Conservation (phyloP, 2,329 filamentous ascomycete species). For the Cadophora luteo-olivacea region DNA sequence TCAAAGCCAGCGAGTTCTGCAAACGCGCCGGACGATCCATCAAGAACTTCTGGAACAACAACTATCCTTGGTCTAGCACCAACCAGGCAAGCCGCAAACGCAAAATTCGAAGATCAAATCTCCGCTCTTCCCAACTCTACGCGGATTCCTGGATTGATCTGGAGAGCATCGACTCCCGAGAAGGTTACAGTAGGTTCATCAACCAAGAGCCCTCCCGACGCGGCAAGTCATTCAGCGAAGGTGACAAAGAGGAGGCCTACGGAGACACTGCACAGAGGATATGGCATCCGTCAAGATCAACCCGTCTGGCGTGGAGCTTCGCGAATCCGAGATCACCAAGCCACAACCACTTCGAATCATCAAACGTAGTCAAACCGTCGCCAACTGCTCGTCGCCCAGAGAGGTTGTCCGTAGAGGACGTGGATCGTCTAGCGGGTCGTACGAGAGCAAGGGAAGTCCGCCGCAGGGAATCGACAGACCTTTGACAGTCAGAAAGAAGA, state of each 20-base stretch:
- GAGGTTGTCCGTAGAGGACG: constrained; percentile 35
- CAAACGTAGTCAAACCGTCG: constrained; percentile 49
- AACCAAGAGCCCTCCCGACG: constrained; percentile 27
- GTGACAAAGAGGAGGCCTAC: constrained; percentile 21
- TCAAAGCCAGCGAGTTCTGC: constrained; percentile 40
- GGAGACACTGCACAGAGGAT: constrained; percentile 27
- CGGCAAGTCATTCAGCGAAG: constrained; percentile 15
- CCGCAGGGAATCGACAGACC: constrained; percentile 38
- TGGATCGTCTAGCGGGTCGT: constrained; percentile 33
- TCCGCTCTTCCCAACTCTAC: constrained; percentile 44
- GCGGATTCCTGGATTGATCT: constrained; percentile 48
- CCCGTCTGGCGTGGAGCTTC: constrained; percentile 45
- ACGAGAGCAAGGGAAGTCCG: constrained; percentile 40
- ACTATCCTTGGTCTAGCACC: constrained; percentile 42
- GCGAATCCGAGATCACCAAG: constrained; percentile 43
- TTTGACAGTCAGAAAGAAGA: constrained; percentile 42
- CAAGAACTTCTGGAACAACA: constrained; percentile 34
- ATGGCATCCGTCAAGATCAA: constrained; percentile 47
- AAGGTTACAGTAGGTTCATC: constrained; percentile 39
- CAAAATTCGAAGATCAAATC: constrained; percentile 44
- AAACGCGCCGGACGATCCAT: constrained; percentile 33
- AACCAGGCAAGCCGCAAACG: constrained; percentile 39
- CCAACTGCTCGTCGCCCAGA: constrained; percentile 36
- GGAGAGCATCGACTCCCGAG: constrained; percentile 43
- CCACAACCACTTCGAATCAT: constrained; percentile 58